Evolutionary conservation across 225 moss, liverwort and hornwort genomes (phyloP).

Genomic region (Sphagnum contortum): DNA sequence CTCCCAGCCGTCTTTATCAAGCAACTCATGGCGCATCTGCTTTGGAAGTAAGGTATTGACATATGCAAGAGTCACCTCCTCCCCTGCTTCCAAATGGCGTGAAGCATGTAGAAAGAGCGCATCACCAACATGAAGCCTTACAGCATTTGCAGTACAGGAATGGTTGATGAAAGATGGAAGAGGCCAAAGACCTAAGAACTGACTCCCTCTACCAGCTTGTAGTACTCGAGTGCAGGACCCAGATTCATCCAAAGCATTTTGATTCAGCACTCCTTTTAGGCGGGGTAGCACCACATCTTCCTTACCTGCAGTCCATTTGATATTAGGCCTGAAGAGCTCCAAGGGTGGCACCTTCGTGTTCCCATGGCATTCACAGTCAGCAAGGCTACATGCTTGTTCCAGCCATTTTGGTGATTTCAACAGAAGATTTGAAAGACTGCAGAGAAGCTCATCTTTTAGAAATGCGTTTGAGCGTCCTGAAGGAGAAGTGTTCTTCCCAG

Average conservation of each 20-base stretch:
- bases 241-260: conserved; percentile 48
- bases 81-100: conserved; percentile 55
- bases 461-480: conserved; percentile 40
- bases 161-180: conserved; percentile 77
- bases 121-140: conserved; percentile 51
- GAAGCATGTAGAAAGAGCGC: conserved; percentile 68
- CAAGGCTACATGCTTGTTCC: conserved; percentile 40
- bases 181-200: conserved; percentile 57
- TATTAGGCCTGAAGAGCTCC: conserved; percentile 46
- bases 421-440: conserved; percentile 36
- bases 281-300: conserved; percentile 33
- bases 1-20: conserved; percentile 53
- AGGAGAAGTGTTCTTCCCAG: conserved; percentile 24
- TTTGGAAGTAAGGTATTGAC: conserved; percentile 50
- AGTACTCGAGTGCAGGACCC: conserved; percentile 38
- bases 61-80: conserved; percentile 63
- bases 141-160: conserved; percentile 62
- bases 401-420: conserved; percentile 46
- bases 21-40: conserved; percentile 48
- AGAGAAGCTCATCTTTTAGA: conserved; percentile 36
- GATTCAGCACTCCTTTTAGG: conserved; percentile 38
- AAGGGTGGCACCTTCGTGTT: conserved; percentile 42
- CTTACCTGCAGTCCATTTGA: conserved; percentile 35
- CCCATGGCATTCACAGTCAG: conserved; percentile 50
- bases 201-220: conserved; percentile 27